Percentiles rank a stretch among this genome's conserved stretches.
Conservation (phyloP, 495 filamentous ascomycete species). For the Aspergillus biplanus region DNA sequence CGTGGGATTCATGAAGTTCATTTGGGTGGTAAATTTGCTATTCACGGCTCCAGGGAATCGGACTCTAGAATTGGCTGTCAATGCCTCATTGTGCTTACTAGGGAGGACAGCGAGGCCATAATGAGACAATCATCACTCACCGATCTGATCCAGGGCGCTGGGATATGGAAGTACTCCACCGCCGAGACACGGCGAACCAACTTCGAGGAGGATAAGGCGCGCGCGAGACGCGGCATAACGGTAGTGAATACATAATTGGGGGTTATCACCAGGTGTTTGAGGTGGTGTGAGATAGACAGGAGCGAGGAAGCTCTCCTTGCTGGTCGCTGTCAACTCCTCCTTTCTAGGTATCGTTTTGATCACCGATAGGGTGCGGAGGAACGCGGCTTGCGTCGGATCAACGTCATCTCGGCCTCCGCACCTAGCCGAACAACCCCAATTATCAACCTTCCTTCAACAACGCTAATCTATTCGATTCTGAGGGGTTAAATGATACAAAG, state of each 20-base stretch:
- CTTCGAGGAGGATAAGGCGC: neutral
- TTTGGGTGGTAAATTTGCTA: slow-evolving; percentile 81
- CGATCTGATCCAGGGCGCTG: slow-evolving; percentile 72
- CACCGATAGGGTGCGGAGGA: neutral
- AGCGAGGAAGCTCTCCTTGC: neutral
- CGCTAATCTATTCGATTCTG: too few relatives aligned
- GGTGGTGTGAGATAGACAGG: neutral
- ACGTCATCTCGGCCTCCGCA: slow-evolving; percentile 7
- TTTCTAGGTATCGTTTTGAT: neutral
- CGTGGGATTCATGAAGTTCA: slow-evolving; percentile 73
- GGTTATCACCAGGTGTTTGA: neutral
- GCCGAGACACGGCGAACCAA: slow-evolving; percentile 19
- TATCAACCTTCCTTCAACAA: too few relatives aligned
- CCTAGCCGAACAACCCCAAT: neutral
- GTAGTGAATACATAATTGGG: neutral
- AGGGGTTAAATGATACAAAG: too few relatives aligned
- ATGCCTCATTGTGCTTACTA: neutral
- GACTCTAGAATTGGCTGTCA: slow-evolving; percentile 52
- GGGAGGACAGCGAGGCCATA: neutral
- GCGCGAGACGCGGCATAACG: neutral
- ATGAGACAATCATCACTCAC: slow-evolving; percentile 35
- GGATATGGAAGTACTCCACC: slow-evolving; percentile 63
- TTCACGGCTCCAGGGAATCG: slow-evolving; percentile 95
- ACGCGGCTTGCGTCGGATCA: slow-evolving; percentile 4
- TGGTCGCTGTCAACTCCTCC: neutral